phyloP scores from a whole-genome alignment of 768 basidiomycete genomes.

The Chalciporus sphaerocephalus region DNA sequence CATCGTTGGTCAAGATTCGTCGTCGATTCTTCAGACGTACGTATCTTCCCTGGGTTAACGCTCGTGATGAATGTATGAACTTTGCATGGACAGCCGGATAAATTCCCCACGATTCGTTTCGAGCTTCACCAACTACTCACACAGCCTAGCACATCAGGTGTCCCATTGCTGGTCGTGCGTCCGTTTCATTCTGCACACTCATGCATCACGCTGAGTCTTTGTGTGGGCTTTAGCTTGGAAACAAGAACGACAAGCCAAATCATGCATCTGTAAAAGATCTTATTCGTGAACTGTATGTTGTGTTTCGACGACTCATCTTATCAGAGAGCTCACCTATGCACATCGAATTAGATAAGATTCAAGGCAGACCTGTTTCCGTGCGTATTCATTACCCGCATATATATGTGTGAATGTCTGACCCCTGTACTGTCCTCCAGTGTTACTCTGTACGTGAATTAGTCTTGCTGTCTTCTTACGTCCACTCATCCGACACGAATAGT shows the following conservation, averaged over 20 bases:
- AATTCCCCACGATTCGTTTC: conserved; percentile 77
- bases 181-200: background rate
- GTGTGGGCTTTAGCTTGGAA: conserved; percentile 58
- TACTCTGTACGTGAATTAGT: conserved; percentile 57
- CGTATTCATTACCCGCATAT: conserved; percentile 28
- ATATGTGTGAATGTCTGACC: background rate
- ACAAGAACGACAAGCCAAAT: conserved; percentile 84
- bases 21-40: conserved; percentile 85
- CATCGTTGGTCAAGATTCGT: conserved; percentile 61
- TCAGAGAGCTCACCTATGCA: conserved; percentile 25
- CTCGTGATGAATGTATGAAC: background rate
- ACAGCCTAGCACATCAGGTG: conserved; percentile 60
- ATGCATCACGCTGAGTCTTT: background rate
- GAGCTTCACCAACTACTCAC: conserved; percentile 78
- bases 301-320: too few relatives aligned
- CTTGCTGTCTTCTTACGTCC: background rate
- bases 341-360: conserved; percentile 68
- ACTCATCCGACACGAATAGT: conserved; percentile 43
- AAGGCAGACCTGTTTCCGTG: conserved; percentile 81
- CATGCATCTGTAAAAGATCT: conserved; percentile 80
- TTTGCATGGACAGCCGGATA: conserved; percentile 51
- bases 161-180: conserved; percentile 80
- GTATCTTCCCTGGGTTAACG: conserved; percentile 27
- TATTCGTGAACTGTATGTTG: conserved; percentile 65
- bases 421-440: conserved; percentile 43